Evolutionary conservation across 2,329 filamentous ascomycete genomes (phyloP).

Genomic region (Aspergillus spinulosporus): DNA sequence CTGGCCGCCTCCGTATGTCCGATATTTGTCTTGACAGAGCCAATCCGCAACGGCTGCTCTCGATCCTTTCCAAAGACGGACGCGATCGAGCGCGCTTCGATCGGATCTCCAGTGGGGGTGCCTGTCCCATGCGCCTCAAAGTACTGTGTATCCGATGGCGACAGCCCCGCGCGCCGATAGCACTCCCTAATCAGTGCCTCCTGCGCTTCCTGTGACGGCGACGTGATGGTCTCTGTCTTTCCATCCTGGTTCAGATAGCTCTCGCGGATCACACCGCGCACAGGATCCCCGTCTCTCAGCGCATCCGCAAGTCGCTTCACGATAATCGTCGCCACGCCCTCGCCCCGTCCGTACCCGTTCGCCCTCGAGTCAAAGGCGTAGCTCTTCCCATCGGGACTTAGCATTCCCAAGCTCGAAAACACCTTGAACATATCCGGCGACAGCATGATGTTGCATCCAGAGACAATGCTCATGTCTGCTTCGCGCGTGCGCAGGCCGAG

Average conservation of each 20-base stretch:
- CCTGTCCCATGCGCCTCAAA: conserved; percentile 53
- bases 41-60: conserved; percentile 5
- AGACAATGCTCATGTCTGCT: conserved; percentile 21
- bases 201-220: conserved; percentile 41
- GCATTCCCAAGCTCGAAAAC: conserved; percentile 42
- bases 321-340: conserved; percentile 3
- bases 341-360: conserved; percentile 10
- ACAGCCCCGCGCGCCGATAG: conserved; percentile 42
- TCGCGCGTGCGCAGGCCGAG: conserved; percentile 19
- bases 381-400: conserved; percentile 37
- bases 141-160: conserved; percentile 41
- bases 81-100: conserved; percentile 10
- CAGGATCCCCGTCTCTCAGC: conserved; percentile 1
- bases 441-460: conserved; percentile 39
- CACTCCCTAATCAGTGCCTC: conserved; percentile 40
- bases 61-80: background rate
- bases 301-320: conserved; percentile 7
- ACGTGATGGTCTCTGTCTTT: conserved; percentile 35
- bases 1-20: conserved; percentile 10
- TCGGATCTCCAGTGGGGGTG: conserved; percentile 6
- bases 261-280: conserved; percentile 18
- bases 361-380: background rate
- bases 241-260: conserved; percentile 42
- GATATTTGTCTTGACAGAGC: conserved; percentile 17
- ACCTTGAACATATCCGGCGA: conserved; percentile 38